Evolutionary conservation across 768 basidiomycete genomes (phyloP).

Genomic region (Epithele typhae): DNA sequence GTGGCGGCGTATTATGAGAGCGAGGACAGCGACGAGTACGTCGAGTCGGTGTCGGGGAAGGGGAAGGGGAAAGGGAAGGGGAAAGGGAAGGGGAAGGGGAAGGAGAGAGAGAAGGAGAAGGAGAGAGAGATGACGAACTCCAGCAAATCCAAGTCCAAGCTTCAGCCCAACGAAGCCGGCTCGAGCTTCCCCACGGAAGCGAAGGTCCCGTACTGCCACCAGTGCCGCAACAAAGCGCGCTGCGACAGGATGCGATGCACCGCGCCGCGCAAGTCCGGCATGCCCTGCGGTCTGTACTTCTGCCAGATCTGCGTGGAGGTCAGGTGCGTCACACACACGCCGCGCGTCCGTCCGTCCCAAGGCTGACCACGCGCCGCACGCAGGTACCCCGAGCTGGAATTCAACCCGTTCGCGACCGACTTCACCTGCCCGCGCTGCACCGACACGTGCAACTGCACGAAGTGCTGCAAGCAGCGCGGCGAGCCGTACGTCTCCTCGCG

Average conservation of each 20-base stretch:
- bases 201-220: conserved; percentile 29
- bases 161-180: too few relatives aligned
- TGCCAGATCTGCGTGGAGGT: conserved; percentile 31
- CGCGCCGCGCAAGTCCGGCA: conserved; percentile 10
- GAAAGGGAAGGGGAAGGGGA: conserved; percentile 9
- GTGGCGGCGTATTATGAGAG: background rate
- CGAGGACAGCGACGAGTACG: background rate
- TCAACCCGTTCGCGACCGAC: conserved; percentile 22
- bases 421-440: conserved; percentile 45
- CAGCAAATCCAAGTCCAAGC: too few relatives aligned
- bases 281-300: conserved; percentile 29
- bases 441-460: conserved; percentile 44
- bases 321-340: conserved; percentile 23
- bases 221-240: conserved; percentile 26
- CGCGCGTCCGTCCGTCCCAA: too few relatives aligned
- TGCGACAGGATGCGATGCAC: conserved; percentile 36
- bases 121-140: background rate
- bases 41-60: background rate
- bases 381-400: conserved; percentile 38
- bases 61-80: conserved; percentile 6
- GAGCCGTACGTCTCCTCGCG: conserved; percentile 37
- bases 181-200: too few relatives aligned
- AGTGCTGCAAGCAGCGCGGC: conserved; percentile 40
- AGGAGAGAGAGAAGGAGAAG: conserved; percentile 1
- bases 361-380: background rate